Evolutionary conservation across 306 rosid species (phyloP), one percentile per base, ranked within the genome.

Genomic region (Quercus dentata): DNA sequence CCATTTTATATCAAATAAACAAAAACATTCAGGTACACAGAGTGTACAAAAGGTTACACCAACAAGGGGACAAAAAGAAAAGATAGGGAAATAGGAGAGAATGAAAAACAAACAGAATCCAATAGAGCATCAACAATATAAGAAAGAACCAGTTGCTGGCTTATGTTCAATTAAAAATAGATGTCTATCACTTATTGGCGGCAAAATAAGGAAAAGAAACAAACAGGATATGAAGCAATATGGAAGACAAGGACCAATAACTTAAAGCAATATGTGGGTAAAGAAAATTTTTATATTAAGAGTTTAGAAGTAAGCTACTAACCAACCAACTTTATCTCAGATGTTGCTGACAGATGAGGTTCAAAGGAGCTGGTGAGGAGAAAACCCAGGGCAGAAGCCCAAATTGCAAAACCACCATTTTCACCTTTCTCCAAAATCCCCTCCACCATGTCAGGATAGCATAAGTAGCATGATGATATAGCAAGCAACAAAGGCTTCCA

Each of bases 401-500:
- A 94, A 76, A 83, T 85, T 78, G 67, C 46, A 12, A 92, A 59
- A 69, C 94, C 94, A 80, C 91, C 90, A 38, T 76, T 80, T 81
- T 83, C 89, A 74, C 75, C 87, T 80, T 90, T 88, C 76, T 91
- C 94, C 84, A 94, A 76, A 76, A 90, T 71, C 76, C 89, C 85
- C 88, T 90, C 92, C 62, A 94, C 85, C 73, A 76, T 65, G 71
- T 90, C 92, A 74, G 97, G 98, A 90, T 81, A 88, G 80, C 94
- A 89, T 83, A 94, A 71, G 83, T 92, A 94, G 87, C 98, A 94
- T 56, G 98, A 90, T 80, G 96, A 83, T 73, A 92, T 83, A 75
- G 92, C 91, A 77, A 94, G 92, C 87, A 92, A 75, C 55, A 94
- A 80, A 69, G 98, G 94, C 85, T 94, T 94, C 97, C 96, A 94